Base-by-base conservation (phyloP, 768 basidiomycete genomes). In the Coprinellus micaceus region DNA sequence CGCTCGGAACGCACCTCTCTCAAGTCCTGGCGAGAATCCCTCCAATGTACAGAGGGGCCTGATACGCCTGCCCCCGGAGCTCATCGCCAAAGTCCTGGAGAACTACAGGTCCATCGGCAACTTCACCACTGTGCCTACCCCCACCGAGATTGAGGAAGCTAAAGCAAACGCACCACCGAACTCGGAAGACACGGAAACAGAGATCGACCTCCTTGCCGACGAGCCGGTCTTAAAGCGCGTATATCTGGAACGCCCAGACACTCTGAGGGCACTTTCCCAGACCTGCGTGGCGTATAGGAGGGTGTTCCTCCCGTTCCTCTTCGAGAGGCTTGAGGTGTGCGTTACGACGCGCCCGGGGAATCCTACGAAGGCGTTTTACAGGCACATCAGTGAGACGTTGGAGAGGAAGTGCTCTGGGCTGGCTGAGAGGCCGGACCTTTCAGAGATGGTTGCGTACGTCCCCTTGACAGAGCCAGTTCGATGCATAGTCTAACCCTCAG, bases 211-310 rank as follows among this genome's bases (percentile, higher is more conserved):
- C 41, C 41, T 43, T 19, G 5, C 41, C 25, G 13, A 22, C 13
- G 56, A 29, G 9, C 56, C 56, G 2, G n/a, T 64, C 10, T 59
- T 66, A 15, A 61, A 67, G 13, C 36, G 54, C 4, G 48, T 47
- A 2, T 64, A 66, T 56, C 63, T 66, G 24, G 64, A 62, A 28
- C 68, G 70, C 21, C 61, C 63, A n/a, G 63, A 70, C 28, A 59
- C 56, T 10, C 61, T 74, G 12, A 65, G 71, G 1, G 65, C 69
- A 5, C 65, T 74, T 4, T 74, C 74, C 0, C 74, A 74, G 53
- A 71, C 71, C 0, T 71, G 70, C 54, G 60, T 55, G n/a, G 41
- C 59, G 0, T 67, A 71, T 45, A 63, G 73, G 10, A 44, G 49
- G 1, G 45, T 67, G 0, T 73, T 71, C 47, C 60, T 71, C 3